Base-by-base conservation (phyloP, 495 filamentous ascomycete species). In the Coniosporium apollinis region DNA sequence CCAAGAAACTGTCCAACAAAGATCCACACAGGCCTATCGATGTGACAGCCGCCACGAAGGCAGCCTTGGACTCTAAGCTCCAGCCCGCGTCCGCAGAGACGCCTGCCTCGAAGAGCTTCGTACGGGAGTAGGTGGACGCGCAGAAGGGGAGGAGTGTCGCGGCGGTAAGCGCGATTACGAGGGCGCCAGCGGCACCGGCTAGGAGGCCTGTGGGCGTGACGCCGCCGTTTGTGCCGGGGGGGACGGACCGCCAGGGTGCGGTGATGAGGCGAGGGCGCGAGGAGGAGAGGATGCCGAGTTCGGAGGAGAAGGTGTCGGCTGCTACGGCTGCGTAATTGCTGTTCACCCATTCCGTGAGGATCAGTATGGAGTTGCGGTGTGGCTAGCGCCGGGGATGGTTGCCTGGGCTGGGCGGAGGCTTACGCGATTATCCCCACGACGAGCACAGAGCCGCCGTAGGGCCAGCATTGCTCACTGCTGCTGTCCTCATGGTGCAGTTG, bases 261-360 rank as follows among this genome's bases (percentile, higher is more conserved):
- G 83, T 93, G 37, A 97, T 84, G n/a, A 97, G 69, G 13, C 83
- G 69, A 0, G 89, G 89, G 24, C 65, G 58, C 16, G 65, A 66
- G 40, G 66, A 74, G 13, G 85, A 77, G 13, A 96, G 67, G 31
- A 97, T 97, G 5, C 89, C 89, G 10, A 96, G 72, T 57, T 97
- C 89, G 9, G 86, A 94, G 37, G 79, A 84, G 57, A 93, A 91
- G 4, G 89, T 97, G 51, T 97, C 89, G 19, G 89, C 79, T 9
- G 84, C 74, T 15, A 87, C 82, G 17, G 82, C 80, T 21, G 83
- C 89, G 43, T 97, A 97, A 59, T 96, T 57, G 8, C 46, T 45
- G 20, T 16, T 4, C 36, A 7, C 17, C 68, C 66, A 26, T 64
- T 66, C 38, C 57, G 55, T 62, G 61, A 67, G 1, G 49, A 47